Percentiles rank a stretch among this genome's conserved stretches.
These are phyloP conservation scores for Xylariaceae sp. DNA, from an alignment of 2,329 filamentous ascomycete species.

Conservation along the genomic window DNA sequence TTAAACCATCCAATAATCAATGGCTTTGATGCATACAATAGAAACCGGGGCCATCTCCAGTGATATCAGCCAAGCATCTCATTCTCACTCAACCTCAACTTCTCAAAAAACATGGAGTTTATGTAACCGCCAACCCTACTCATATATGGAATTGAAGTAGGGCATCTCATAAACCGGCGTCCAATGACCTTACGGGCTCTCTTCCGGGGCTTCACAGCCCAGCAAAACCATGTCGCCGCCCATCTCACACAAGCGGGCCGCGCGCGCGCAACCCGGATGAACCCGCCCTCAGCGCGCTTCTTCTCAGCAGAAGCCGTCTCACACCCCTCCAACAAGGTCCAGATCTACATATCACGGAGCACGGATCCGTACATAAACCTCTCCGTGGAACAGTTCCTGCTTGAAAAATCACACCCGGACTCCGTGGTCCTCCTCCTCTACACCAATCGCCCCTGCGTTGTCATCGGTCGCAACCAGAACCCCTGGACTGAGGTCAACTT, in stretches of 20 bases:
- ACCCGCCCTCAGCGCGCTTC: constrained; percentile 8
- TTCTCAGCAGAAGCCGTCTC: constrained; percentile 38
- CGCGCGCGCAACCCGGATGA: not conserved
- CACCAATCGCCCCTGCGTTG: constrained; percentile 77
- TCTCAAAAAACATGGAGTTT: not conserved
- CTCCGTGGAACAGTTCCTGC: constrained; percentile 85
- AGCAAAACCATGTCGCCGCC: not conserved
- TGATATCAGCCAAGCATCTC: not conserved
- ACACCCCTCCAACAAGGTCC: constrained; percentile 44
- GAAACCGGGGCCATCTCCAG: not conserved
- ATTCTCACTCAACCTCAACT: not conserved
- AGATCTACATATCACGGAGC: constrained; percentile 67
- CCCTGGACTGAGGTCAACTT: constrained; percentile 92
- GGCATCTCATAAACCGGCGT: not conserved
- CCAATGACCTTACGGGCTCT: constrained; percentile 19
- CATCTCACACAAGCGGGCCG: not conserved
- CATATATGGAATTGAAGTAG: not conserved
- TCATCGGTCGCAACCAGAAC: constrained; percentile 96
- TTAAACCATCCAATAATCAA: not conserved
- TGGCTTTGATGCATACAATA: too few species aligned
- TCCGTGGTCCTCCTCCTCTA: constrained; percentile 83
- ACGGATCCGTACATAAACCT: constrained; percentile 82
- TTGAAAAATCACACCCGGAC: constrained; percentile 65
- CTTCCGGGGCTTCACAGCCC: constrained; percentile 12
- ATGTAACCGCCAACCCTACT: not conserved